phyloP scores from a whole-genome alignment of 2,329 filamentous ascomycete genomes.

The Leptographium procerum region DNA sequence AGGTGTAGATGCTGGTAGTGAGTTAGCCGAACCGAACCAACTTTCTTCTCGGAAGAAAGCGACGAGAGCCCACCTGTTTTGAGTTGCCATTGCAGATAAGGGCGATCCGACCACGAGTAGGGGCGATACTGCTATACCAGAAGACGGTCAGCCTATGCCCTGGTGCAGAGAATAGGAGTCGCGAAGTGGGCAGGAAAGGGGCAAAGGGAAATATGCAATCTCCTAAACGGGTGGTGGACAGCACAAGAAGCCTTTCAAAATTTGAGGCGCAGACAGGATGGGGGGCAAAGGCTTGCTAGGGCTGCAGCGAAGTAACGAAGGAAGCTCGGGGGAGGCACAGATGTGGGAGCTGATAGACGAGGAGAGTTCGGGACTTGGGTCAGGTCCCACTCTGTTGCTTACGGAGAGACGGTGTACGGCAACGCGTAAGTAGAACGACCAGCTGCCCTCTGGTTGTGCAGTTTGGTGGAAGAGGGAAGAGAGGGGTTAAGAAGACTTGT shows the following conservation, averaged over 20 bases:
- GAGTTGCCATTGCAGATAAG: slow-evolving; percentile 2
- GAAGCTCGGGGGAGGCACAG: not conserved
- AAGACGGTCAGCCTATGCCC: not conserved
- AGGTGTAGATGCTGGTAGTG: slow-evolving; percentile 40
- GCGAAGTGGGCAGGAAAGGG: not conserved
- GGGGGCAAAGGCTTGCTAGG: not conserved
- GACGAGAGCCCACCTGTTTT: slow-evolving; percentile 1
- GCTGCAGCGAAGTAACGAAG: not conserved
- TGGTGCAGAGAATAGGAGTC: not conserved
- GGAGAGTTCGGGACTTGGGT: not conserved
- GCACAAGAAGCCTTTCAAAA: not conserved
- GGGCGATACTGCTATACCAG: not conserved
- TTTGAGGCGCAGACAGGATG: not conserved
- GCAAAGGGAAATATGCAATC: not conserved
- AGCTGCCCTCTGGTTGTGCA: not conserved
- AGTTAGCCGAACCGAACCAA: not conserved
- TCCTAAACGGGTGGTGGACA: not conserved
- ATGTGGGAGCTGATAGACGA: not conserved
- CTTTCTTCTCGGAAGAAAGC: not conserved
- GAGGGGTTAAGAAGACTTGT: not conserved
- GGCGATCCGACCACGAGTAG: not conserved
- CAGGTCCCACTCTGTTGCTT: not conserved
- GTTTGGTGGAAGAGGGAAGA: not conserved
- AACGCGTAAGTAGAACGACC: not conserved
- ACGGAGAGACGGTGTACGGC: not conserved